Evolutionary conservation across 2,329 filamentous ascomycete genomes (phyloP).

Genomic region (Blastomyces emzantsi): DNA sequence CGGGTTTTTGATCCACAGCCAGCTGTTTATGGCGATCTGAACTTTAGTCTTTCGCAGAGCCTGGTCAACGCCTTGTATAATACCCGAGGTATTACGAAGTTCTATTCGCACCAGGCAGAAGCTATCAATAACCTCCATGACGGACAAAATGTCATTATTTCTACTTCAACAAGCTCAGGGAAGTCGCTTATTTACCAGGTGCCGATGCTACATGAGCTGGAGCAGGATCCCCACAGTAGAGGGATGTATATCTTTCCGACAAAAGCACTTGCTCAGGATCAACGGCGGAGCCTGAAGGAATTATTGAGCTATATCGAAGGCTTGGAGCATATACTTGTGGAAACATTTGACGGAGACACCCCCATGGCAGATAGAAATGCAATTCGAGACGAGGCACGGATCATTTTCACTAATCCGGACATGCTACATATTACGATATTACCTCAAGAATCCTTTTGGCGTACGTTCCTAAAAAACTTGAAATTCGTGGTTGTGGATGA

Average conservation of each 20-base stretch:
- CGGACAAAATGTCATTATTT: slow-evolving; percentile 80
- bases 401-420: slow-evolving; percentile 96
- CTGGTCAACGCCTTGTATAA: slow-evolving; percentile 97
- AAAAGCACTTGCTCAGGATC: slow-evolving; percentile 92
- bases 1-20: slow-evolving; percentile 81
- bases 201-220: slow-evolving; percentile 78
- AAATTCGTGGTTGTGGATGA: slow-evolving; percentile 88
- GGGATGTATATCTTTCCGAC: slow-evolving; percentile 99
- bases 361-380: slow-evolving; percentile 66
- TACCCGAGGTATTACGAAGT: slow-evolving; percentile 69
- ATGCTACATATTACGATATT: slow-evolving; percentile 95
- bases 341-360: slow-evolving; percentile 95
- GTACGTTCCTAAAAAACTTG: slow-evolving; percentile 76
- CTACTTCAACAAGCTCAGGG: slow-evolving; percentile 91
- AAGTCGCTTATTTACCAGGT: slow-evolving; percentile 98
- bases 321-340: slow-evolving; percentile 66
- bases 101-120: slow-evolving; percentile 89
- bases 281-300: slow-evolving; percentile 77
- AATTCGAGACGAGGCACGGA: slow-evolving; percentile 79
- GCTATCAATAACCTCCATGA: slow-evolving; percentile 81
- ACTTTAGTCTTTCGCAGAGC: slow-evolving; percentile 78
- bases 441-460: slow-evolving; percentile 84
- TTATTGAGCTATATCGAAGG: slow-evolving; percentile 72
- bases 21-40: slow-evolving; percentile 70
- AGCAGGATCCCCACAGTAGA: slow-evolving; percentile 64